Base-by-base conservation (phyloP, 805 yeast genomes). In the Wickerhamiella cacticola region DNA sequence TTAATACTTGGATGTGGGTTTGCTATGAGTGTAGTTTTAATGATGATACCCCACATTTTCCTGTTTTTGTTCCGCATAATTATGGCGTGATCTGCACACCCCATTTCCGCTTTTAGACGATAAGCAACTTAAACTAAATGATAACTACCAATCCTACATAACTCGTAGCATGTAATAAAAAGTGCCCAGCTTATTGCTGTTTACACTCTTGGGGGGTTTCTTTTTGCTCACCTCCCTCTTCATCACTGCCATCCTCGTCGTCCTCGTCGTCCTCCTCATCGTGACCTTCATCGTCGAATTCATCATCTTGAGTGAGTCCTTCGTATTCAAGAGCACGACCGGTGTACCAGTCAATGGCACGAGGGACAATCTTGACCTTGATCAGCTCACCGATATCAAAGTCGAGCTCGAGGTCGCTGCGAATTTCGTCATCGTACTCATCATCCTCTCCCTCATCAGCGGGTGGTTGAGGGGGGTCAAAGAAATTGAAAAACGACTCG, bases 311-410 rank as follows among this genome's bases (percentile, higher is more conserved):
- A 28, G 74, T 74, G 52, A 68, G 71, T 43, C 70, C 76, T 55
- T 75, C 81, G 61, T 75, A 83, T 49, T 83, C 94, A 50, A 89
- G 74, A 21, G 98, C 98, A 55, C 86, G 86, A 42, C 98, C 98
- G 8, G 98, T 89, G 66, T 87, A 92, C 97, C 98, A 92, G 65
- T 89, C 97, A 59, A 92, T 76, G 46, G 97, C 97, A 63, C 96
- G 79, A 53, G 97, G 96, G 53, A 92, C 80, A 62, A 92, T 75
- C 66, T 92, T 83, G 66, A 92, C 97, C 71, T 92, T 92, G 64
- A 92, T 77, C 60, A 88, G 88, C 68, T 92, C 98, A 53, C 97
- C 98, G 53, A 92, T 73, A 62, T 87, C 92, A 70, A 92, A 92
- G 68, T 92, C 98, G 58, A 84, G 71, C 58, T 87, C 96, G 59